phyloP scores from a whole-genome alignment of 2,329 filamentous ascomycete genomes.

The Juglanconis oblonga region DNA sequence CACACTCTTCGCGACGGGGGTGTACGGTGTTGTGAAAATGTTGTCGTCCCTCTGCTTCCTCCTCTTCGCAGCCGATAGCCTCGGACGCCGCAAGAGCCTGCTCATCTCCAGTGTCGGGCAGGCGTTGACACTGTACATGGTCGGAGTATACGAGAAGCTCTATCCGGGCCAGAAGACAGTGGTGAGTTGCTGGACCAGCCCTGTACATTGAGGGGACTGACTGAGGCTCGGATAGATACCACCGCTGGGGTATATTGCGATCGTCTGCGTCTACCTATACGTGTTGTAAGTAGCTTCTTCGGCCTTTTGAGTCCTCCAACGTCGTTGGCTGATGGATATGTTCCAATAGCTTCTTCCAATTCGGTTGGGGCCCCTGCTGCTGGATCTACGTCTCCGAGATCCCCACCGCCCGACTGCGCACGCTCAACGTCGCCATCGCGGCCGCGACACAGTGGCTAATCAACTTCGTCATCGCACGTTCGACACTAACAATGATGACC shows the following conservation, averaged over 20 bases:
- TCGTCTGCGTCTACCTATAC: conserved; percentile 71
- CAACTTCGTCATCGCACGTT: conserved; percentile 61
- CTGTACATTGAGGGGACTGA: background rate
- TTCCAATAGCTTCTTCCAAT: conserved; percentile 52
- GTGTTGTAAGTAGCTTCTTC: conserved; percentile 40
- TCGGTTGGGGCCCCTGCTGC: conserved; percentile 60
- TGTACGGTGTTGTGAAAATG: conserved; percentile 70
- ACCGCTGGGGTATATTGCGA: conserved; percentile 65
- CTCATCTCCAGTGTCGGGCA: conserved; percentile 64
- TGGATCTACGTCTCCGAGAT: conserved; percentile 65
- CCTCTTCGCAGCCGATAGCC: conserved; percentile 64
- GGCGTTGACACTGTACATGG: conserved; percentile 43
- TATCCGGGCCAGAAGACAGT: background rate
- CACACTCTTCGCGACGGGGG: conserved; percentile 68
- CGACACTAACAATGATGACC: conserved; percentile 66
- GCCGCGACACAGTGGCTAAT: conserved; percentile 63
- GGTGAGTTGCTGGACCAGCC: background rate
- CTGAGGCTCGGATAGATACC: conserved; percentile 41
- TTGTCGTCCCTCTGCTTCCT: conserved; percentile 62
- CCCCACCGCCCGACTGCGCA: conserved; percentile 55
- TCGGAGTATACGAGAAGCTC: conserved; percentile 1
- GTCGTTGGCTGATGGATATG: background rate
- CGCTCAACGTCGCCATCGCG: conserved; percentile 57
- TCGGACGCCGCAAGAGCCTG: conserved; percentile 60
- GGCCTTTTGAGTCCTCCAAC: too few relatives aligned